Evolutionary conservation across 768 basidiomycete genomes (phyloP).

Genomic region (Gymnopilus dilepis): DNA sequence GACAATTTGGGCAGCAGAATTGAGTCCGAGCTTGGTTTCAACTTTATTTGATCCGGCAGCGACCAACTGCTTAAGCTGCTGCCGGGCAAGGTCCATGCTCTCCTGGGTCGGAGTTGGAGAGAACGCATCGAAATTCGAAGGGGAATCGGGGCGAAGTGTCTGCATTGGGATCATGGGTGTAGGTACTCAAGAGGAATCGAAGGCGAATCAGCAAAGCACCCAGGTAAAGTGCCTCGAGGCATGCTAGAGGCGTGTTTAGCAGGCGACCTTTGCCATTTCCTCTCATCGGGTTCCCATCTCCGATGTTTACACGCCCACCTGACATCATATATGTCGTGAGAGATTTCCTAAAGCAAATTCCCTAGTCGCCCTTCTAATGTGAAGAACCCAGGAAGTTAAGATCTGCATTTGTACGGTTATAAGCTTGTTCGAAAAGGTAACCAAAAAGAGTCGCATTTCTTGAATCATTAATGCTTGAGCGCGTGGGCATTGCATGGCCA

Average conservation of each 20-base stretch:
- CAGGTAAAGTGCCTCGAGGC: conserved; percentile 8
- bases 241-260: conserved; percentile 5
- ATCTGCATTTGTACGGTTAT: neutral
- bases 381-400: too few relatives aligned
- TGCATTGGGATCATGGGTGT: conserved; percentile 14
- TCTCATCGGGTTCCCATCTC: conserved; percentile 4
- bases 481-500: too few relatives aligned
- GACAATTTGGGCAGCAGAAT: conserved; percentile 23
- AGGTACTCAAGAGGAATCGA: neutral
- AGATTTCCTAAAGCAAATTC: conserved; percentile 1
- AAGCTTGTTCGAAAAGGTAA: neutral
- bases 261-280: conserved; percentile 1
- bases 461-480: neutral
- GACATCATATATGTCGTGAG: conserved; percentile 7
- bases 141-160: conserved; percentile 17
- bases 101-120: neutral
- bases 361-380: neutral
- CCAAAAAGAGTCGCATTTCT: neutral
- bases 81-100: conserved; percentile 12
- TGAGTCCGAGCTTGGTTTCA: conserved; percentile 24
- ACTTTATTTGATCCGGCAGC: conserved; percentile 14
- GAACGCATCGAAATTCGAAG: neutral
- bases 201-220: conserved; percentile 1
- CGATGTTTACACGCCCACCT: conserved; percentile 4
- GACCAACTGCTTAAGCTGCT: conserved; percentile 18